phyloP scores from a whole-genome alignment of 176 grass and related monocot species.

The Coix lacrymajobi region DNA sequence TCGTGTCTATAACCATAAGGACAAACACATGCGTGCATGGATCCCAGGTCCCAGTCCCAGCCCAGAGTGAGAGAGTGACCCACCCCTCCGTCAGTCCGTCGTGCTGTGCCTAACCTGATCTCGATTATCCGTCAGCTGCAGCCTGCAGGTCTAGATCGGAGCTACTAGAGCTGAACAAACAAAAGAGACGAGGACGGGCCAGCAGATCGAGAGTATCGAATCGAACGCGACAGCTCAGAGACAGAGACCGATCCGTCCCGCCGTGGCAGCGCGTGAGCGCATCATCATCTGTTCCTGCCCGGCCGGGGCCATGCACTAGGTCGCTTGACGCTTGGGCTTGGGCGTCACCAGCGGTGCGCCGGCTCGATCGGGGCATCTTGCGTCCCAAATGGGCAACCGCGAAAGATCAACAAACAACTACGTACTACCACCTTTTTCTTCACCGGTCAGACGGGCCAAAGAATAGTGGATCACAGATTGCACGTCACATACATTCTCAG shows the following conservation, averaged over 20 bases:
- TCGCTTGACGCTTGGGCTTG: not conserved
- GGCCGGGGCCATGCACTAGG: not conserved
- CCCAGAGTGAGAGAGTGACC: not conserved
- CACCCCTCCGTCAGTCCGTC: too few relatives aligned
- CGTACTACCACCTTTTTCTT: not conserved
- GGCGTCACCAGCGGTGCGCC: not conserved
- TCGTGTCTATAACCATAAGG: not conserved
- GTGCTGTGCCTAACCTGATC: constrained; percentile 7
- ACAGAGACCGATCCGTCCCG: not conserved
- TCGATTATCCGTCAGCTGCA: not conserved
- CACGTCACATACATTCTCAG: not conserved
- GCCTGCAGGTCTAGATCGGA: not conserved
- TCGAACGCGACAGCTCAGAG: constrained; percentile 21
- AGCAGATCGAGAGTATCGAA: not conserved
- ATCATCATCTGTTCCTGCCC: too few relatives aligned
- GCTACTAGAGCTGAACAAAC: not conserved
- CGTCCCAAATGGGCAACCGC: not conserved
- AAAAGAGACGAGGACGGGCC: not conserved
- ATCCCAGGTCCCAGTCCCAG: not conserved
- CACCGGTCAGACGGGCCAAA: not conserved
- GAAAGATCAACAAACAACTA: not conserved
- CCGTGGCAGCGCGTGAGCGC: not conserved
- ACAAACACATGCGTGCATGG: constrained; percentile 3
- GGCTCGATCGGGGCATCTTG: not conserved
- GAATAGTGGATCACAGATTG: not conserved